Conservation (phyloP, 495 filamentous ascomycete genomes). For the Penicillium egyptiacum region DNA sequence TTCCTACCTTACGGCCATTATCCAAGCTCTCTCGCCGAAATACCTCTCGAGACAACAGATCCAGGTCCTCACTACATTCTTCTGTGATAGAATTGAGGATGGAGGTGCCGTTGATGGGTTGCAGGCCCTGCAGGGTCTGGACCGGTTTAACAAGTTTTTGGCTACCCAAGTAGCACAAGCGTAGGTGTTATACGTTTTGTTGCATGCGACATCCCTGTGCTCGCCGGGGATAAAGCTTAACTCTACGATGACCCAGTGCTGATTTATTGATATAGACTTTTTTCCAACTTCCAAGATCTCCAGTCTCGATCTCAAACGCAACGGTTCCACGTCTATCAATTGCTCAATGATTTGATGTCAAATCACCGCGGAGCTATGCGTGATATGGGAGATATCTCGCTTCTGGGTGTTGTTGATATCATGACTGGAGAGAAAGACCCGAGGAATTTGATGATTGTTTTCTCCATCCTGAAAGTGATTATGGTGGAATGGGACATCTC, state of each 20-base stretch:
- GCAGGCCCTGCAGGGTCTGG: slow-evolving; percentile 46
- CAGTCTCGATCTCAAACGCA: slow-evolving; percentile 64
- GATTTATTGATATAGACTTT: slow-evolving; percentile 36
- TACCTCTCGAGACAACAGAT: slow-evolving; percentile 68
- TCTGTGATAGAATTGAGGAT: slow-evolving; percentile 63
- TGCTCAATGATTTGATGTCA: slow-evolving; percentile 65
- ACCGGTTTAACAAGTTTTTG: slow-evolving; percentile 51
- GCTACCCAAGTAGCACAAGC: slow-evolving; percentile 48
- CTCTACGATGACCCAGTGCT: slow-evolving; percentile 12
- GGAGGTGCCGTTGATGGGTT: slow-evolving; percentile 53
- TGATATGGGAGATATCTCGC: slow-evolving; percentile 57
- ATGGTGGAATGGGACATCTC: slow-evolving; percentile 74
- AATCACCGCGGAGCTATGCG: slow-evolving; percentile 60
- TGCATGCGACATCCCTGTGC: background rate
- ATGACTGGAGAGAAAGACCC: slow-evolving; percentile 78
- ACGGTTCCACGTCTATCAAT: slow-evolving; percentile 61
- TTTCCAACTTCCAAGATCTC: slow-evolving; percentile 54
- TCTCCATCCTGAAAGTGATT: slow-evolving; percentile 69
- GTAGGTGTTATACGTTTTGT: slow-evolving; percentile 35
- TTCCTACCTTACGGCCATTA: slow-evolving; percentile 65
- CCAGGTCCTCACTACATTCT: slow-evolving; percentile 58
- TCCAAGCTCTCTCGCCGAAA: slow-evolving; percentile 55
- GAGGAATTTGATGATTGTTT: slow-evolving; percentile 74
- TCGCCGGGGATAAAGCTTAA: slow-evolving; percentile 2
- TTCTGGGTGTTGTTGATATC: slow-evolving; percentile 63